A percentile compares a stretch with the other conserved stretches of the same genome.
Conservation (phyloP, 2,329 filamentous ascomycete genomes). For the Mariannaea sp. region DNA sequence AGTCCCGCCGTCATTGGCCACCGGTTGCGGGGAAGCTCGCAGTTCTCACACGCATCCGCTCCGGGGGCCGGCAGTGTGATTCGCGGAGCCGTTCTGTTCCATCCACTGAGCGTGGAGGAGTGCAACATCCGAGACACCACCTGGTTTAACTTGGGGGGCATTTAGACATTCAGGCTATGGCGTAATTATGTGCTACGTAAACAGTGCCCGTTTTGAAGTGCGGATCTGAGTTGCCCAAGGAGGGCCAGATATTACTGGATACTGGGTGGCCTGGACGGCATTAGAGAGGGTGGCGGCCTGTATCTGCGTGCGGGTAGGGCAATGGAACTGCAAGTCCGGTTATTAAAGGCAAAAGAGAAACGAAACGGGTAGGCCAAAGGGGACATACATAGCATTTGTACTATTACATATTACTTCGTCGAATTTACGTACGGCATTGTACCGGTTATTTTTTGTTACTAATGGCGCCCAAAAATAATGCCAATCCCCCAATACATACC, state of each 20-base stretch:
- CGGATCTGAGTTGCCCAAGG: neutral
- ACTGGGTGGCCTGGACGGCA: neutral
- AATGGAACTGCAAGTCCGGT: neutral
- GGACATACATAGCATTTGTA: too few relatives aligned
- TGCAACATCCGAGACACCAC: constrained; percentile 21
- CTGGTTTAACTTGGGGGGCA: neutral
- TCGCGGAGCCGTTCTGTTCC: constrained; percentile 29
- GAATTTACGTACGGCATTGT: too few relatives aligned
- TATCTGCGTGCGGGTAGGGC: neutral
- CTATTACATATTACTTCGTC: constrained; percentile 1
- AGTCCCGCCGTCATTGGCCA: constrained; percentile 29
- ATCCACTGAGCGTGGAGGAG: constrained; percentile 29
- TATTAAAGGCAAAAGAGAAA: constrained; percentile 4
- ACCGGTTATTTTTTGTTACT: too few relatives aligned
- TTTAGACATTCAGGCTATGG: neutral
- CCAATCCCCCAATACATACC: too few relatives aligned
- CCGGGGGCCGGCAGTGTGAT: constrained; percentile 30
- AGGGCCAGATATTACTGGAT: neutral
- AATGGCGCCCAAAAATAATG: too few relatives aligned
- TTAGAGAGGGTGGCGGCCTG: too few relatives aligned
- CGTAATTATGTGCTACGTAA: neutral
- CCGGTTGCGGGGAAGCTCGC: constrained; percentile 35
- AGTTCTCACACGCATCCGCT: constrained; percentile 21
- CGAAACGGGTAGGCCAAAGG: neutral
- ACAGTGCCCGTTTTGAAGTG: too few relatives aligned